phyloP scores from a whole-genome alignment of 306 rosid species.

The Amphicarpaea edgeworthii region DNA sequence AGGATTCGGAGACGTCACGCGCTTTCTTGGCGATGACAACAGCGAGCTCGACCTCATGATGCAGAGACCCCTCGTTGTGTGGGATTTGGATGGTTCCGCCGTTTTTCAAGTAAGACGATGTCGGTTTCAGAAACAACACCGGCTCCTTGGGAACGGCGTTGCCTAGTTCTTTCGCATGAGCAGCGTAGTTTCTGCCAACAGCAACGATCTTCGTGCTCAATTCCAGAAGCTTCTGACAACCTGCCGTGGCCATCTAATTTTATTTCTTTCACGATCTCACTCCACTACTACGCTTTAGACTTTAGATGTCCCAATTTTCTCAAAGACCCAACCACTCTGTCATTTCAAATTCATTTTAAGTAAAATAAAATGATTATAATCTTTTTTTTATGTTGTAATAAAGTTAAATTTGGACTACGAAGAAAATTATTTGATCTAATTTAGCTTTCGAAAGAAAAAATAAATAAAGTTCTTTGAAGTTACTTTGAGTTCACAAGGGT shows the following conservation, averaged over 20 bases:
- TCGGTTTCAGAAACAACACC: slow-evolving; percentile 87
- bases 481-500: no score
- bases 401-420: no score
- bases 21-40: slow-evolving; percentile 82
- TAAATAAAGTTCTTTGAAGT: no score
- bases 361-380: no score
- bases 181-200: slow-evolving; percentile 93
- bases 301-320: no score
- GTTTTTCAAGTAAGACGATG: slow-evolving; percentile 84
- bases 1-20: slow-evolving; percentile 80
- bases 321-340: no score
- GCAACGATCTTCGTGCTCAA: slow-evolving; percentile 84
- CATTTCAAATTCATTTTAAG: no score
- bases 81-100: slow-evolving; percentile 97
- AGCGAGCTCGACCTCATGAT: slow-evolving; percentile 97
- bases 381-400: no score
- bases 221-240: slow-evolving; percentile 67
- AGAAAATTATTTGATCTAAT: no score
- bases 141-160: slow-evolving; percentile 99
- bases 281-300: not conserved
- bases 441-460: no score
- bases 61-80: slow-evolving; percentile 74
- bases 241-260: slow-evolving; percentile 58
- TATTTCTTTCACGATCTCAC: slow-evolving; percentile 2
- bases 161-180: slow-evolving; percentile 97